Base-by-base conservation (phyloP, 2,329 filamentous ascomycete species). In the Ceratocystiopsis sp. region DNA sequence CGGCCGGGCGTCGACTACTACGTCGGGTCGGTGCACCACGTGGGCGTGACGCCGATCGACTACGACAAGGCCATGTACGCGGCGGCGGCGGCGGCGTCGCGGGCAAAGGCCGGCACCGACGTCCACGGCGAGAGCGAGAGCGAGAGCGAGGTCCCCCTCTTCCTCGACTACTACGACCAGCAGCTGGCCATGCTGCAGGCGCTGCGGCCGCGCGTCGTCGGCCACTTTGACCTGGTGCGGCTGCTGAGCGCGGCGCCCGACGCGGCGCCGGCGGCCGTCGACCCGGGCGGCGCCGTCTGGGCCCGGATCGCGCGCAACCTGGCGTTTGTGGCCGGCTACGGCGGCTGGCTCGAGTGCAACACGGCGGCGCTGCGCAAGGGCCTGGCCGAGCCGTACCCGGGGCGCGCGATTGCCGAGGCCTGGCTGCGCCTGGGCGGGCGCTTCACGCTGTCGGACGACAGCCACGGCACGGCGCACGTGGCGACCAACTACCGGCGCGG, bases 361-460 rank as follows among this genome's bases (percentile, higher is more conserved):
- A 86, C 81, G 41, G 79, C 83, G 35, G 86, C 77, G 17, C 58
- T 96, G 60, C 72, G 91, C 50, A 98, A 98, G 65, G 91, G 89
- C 6, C 73, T 96, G 61, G 72, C 66, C 17, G 86, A 96, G 65
- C 85, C 89, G 38, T 98, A 98, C 66, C 91, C 91, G 0, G 77
- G 77, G 48, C 69, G 73, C 43, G 68, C 75, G 52, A 80, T 98
- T 54, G 85, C 85, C 52, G 70, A 84, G 69, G 74, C 75, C 57
- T 93, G 85, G 65, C 55, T 86, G 43, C 61, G 61, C 9, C 68
- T 84, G 53, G 79, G 79, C 19, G 87, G 91, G 19, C 74, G 73
- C 47, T 93, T 96, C 60, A 93, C 85, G 42, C 70, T 98, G 52
- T 94, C 84, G 8, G 91, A 98, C 59, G 91, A 98, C 61, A 94